Conservation (phyloP, 495 filamentous ascomycete species). For the Elaphomyces granulatus region DNA sequence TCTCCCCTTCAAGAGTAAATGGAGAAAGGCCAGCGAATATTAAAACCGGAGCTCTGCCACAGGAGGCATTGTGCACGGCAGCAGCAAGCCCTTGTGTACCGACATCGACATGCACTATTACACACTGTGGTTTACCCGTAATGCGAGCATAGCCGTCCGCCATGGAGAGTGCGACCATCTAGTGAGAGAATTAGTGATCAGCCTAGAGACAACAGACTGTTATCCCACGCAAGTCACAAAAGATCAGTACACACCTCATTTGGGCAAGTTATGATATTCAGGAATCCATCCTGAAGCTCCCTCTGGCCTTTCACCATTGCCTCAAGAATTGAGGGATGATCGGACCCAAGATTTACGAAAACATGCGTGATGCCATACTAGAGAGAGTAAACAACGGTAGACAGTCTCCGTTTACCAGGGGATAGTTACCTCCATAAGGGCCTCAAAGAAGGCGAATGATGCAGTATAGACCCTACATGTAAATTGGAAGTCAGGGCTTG, state of each 20-base stretch:
- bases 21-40: slow-evolving; percentile 87
- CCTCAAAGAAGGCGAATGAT: slow-evolving; percentile 88
- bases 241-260: slow-evolving; percentile 46
- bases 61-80: slow-evolving; percentile 82
- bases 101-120: slow-evolving; percentile 94
- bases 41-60: slow-evolving; percentile 72
- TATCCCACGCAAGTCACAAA: slow-evolving; percentile 2
- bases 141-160: slow-evolving; percentile 87
- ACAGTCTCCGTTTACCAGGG: slow-evolving; percentile 1
- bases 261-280: slow-evolving; percentile 81
- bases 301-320: slow-evolving; percentile 85
- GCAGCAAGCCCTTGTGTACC: slow-evolving; percentile 86
- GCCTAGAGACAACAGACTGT: too few relatives aligned
- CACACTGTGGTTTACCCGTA: slow-evolving; percentile 73
- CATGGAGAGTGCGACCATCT: slow-evolving; percentile 98
- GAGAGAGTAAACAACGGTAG: neutral
- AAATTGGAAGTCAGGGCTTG: neutral
- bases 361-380: slow-evolving; percentile 76
- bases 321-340: slow-evolving; percentile 86
- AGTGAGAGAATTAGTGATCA: neutral
- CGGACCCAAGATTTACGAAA: slow-evolving; percentile 92
- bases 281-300: slow-evolving; percentile 52
- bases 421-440: slow-evolving; percentile 56
- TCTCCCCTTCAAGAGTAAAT: slow-evolving; percentile 82
- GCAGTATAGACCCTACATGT: slow-evolving; percentile 45